Base-by-base conservation (phyloP, 495 filamentous ascomycete species). In the Aspergillus cristatus region DNA sequence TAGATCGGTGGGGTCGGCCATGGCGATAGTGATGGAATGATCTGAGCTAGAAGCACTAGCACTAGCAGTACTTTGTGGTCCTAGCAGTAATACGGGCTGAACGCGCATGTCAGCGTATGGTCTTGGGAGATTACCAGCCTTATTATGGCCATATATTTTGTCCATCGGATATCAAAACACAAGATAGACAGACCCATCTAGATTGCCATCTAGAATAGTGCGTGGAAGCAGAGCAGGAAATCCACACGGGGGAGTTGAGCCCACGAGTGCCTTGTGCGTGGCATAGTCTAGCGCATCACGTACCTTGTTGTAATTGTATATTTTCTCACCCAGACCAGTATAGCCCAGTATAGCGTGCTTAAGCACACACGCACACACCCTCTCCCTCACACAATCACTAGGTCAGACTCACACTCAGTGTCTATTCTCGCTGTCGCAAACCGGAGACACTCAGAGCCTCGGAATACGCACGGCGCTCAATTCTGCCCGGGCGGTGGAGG, bases 1-100 rank as follows among this genome's bases (percentile, higher is more conserved):
- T 31, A 70, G 50, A 46, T 68, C 66, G 28, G 56, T 48, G 28
- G 61, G 50, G 50, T 67, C 63, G 33, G 64, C 53, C 64, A 68
- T 68, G 45, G 28, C 45, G 44, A 46, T 41, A 40, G 42, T 33
- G 31, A 26, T 26, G 28, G n/a, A 35, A 16, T 14, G 22, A 35
- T 52, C 41, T 52, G 41, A 40, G n/a, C n/a, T n/a, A n/a, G 15
- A 5, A 16, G 40, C 41, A 48, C 53, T 41, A 51, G 39, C 39
- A 50, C 51, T 18, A 22, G n/a, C n/a, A n/a, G n/a, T 48, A n/a
- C n/a, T n/a, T n/a, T n/a, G n/a, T n/a, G n/a, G n/a, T n/a, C n/a
- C n/a, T n/a, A n/a, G 20, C 4, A 4, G 8, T 8, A 24, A 8
- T 4, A 24, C 20, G 20, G 20, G 4, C 20, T 24, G 8, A 24